A percentile compares a stretch with the other conserved stretches of the same genome.
phyloP scores from a whole-genome alignment of 129 eudicot species.

The Arctium minus region DNA sequence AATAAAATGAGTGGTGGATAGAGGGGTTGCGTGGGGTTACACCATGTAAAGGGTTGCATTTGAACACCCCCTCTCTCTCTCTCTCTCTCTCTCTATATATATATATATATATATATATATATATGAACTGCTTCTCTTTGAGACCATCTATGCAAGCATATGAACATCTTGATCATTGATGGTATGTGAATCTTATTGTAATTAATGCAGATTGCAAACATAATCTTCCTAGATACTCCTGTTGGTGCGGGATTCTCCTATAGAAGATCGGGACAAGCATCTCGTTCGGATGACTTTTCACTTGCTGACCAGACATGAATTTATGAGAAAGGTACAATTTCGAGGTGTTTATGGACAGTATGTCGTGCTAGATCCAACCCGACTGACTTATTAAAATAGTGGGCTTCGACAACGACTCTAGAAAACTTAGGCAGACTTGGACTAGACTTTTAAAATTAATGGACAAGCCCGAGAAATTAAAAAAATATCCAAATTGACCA shows the following conservation, averaged over 20 bases:
- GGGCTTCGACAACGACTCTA: too few species aligned
- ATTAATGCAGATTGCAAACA: background rate
- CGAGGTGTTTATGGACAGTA: background rate
- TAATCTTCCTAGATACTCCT: background rate
- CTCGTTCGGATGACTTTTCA: background rate
- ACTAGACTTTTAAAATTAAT: too few species aligned
- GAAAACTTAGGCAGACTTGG: too few species aligned
- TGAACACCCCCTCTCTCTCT: too few species aligned
- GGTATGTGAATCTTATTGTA: background rate
- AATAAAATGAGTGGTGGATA: too few species aligned
- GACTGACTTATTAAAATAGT: background rate
- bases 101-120: too few species aligned
- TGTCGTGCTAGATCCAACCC: background rate
- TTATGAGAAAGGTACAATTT: background rate
- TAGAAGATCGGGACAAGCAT: background rate
- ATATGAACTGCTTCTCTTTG: too few species aligned
- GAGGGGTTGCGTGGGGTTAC: too few species aligned
- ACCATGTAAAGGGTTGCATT: too few species aligned
- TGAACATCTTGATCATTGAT: background rate
- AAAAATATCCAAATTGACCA: too few species aligned
- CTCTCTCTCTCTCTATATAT: too few species aligned
- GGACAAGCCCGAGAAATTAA: background rate
- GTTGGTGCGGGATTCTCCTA: background rate
- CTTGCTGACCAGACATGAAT: background rate
- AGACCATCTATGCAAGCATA: too few species aligned